Conservation (phyloP, 768 basidiomycete species). For the Mycena polygramma region DNA sequence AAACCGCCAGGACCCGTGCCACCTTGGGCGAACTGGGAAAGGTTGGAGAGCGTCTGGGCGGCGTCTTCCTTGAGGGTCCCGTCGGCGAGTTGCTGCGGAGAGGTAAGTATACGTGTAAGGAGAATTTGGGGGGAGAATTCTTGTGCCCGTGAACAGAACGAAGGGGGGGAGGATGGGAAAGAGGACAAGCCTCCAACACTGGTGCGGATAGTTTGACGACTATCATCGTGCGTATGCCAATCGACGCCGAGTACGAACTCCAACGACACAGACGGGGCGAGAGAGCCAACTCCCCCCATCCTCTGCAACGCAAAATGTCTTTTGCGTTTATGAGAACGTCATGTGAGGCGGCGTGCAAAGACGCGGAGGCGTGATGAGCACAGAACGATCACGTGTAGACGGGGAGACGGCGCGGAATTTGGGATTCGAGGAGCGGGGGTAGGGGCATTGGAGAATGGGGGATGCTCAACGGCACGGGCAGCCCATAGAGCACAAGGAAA, state of each 20-base stretch:
- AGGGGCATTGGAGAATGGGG: constrained; percentile 65
- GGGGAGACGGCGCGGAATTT: constrained; percentile 48
- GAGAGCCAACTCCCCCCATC: no score
- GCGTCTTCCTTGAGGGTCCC: constrained; percentile 45
- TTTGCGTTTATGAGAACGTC: constrained; percentile 13
- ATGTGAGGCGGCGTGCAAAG: constrained; percentile 39
- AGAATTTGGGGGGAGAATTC: no score
- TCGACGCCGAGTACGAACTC: no score
- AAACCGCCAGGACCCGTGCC: constrained; percentile 55
- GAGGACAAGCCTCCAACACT: neutral
- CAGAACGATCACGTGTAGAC: constrained; percentile 41
- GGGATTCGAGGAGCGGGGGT: constrained; percentile 48
- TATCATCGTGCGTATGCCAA: no score
- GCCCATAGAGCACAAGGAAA: constrained; percentile 15
- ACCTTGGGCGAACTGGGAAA: constrained; percentile 47
- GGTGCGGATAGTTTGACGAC: neutral
- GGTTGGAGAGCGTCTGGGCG: constrained; percentile 43
- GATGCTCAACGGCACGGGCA: constrained; percentile 29
- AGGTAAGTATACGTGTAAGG: no score
- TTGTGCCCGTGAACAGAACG: no score
- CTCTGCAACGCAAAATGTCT: no score
- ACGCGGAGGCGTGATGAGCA: constrained; percentile 52
- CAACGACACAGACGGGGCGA: no score
- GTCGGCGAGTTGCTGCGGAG: constrained; percentile 29
- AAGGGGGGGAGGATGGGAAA: neutral